Base-by-base conservation (phyloP, 2,329 filamentous ascomycete genomes). In the Alternaria gansuensis region DNA sequence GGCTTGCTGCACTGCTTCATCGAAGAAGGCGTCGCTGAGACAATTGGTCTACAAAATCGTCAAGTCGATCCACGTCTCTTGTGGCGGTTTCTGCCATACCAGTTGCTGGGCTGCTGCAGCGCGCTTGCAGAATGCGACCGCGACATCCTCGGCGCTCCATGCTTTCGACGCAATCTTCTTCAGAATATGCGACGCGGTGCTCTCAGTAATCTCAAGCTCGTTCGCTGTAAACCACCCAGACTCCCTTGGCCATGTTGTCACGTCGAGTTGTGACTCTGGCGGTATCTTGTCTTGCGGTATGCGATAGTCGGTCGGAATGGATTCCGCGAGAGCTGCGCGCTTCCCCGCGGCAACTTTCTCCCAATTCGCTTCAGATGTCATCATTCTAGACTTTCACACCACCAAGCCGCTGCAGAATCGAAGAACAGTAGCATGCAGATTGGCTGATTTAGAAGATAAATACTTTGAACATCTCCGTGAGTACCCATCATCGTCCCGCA, bases 161-260 rank as follows among this genome's bases (percentile, higher is more conserved):
- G 80, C 52, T 73, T 75, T 68, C 5, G 70, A 74, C 24, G 77
- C 77, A 13, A 82, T 67, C 43, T 78, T 77, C 17, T 75, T 60
- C 13, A 83, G 69, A 10, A 83, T 76, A 0, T 76, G 67, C 3
- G 75, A 74, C 1, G 80, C 80, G 23, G 72, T 75, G 44, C 76
- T 77, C 14, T 70, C 74, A 5, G 83, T 83, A 40, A 86, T 84
- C 26, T 82, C 79, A 24, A 85, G 66, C 63, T 86, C 84, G n/a
- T 75, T 62, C 3, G 73, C 39, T 1, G 79, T 85, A 63, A 90
- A 87, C 81, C 87, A 87, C 2, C 85, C 86, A 1, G 85, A 89
- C 68, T 68, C 66, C 28, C 66, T 66, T 2, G 87, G 85, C 75
- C 87, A 88, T 3, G 65, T 65, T 0, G 83, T 85, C 14, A 90